Evolutionary conservation across 2,329 filamentous ascomycete genomes (phyloP).

Genomic region (Shiraia sp.): DNA sequence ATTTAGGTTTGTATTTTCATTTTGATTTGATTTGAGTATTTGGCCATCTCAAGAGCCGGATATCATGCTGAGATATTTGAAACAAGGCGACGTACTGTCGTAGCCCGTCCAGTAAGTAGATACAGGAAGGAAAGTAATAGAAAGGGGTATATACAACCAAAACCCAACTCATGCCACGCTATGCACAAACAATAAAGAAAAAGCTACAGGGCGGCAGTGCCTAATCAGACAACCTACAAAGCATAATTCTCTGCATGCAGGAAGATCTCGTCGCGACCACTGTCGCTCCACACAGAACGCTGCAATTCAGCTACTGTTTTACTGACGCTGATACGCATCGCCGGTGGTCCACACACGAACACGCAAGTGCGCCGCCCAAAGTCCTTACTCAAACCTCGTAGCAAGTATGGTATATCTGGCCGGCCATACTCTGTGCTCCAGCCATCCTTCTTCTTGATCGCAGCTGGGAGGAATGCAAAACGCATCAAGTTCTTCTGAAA

Average conservation of each 20-base stretch:
- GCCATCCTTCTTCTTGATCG: constrained; percentile 63
- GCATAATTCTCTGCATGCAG: constrained; percentile 96
- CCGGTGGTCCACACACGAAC: constrained; percentile 87
- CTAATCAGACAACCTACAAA: constrained; percentile 55
- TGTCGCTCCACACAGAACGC: constrained; percentile 78
- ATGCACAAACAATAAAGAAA: constrained; percentile 27
- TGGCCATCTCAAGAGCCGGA: constrained; percentile 8
- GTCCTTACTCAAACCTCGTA: constrained; percentile 79
- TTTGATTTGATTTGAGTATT: background rate
- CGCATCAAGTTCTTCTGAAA: constrained; percentile 90
- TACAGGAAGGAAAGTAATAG: constrained; percentile 15
- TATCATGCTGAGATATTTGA: constrained; percentile 11
- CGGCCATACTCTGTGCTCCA: constrained; percentile 94
- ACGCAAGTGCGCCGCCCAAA: constrained; percentile 83
- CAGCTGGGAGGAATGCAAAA: constrained; percentile 74
- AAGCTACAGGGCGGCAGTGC: constrained; percentile 3
- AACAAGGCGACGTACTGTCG: constrained; percentile 1
- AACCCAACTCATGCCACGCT: constrained; percentile 21
- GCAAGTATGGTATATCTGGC: constrained; percentile 83
- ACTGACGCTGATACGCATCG: constrained; percentile 87
- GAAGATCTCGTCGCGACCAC: constrained; percentile 84
- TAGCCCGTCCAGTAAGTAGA: constrained; percentile 5
- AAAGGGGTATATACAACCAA: constrained; percentile 24
- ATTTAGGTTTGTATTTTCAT: too few relatives aligned
- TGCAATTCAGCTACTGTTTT: constrained; percentile 82